Percentiles rank a stretch among this genome's conserved stretches.
Evolutionary conservation across 2,329 filamentous ascomycete genomes (phyloP).

Genomic region (Didymella keratinophila): DNA sequence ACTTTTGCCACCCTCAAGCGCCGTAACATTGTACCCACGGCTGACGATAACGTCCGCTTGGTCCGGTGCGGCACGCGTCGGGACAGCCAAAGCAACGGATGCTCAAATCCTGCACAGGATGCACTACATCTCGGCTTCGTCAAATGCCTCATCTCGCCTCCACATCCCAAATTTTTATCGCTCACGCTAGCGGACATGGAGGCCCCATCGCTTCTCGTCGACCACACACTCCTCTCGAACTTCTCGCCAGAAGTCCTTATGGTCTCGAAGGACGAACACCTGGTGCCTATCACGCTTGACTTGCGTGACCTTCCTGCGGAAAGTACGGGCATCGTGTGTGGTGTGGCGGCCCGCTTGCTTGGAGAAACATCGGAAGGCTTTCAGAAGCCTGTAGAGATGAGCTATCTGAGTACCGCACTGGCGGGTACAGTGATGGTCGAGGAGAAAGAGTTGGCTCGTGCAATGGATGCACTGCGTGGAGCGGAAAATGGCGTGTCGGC

Average conservation of each 20-base stretch:
- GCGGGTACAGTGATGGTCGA: conserved; percentile 89
- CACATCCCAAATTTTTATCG: conserved; percentile 73
- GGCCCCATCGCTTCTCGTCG: conserved; percentile 75
- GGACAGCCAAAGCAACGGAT: conserved; percentile 45
- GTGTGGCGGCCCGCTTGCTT: conserved; percentile 83
- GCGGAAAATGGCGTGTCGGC: conserved; percentile 41
- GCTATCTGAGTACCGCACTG: conserved; percentile 86
- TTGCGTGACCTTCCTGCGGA: conserved; percentile 81
- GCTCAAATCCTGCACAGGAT: conserved; percentile 50
- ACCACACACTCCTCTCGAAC: conserved; percentile 70
- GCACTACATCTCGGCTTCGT: conserved; percentile 58
- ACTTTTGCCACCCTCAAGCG: conserved; percentile 87
- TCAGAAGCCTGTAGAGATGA: conserved; percentile 72
- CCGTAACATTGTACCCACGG: conserved; percentile 75
- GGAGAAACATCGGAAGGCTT: conserved; percentile 65
- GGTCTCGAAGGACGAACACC: conserved; percentile 73
- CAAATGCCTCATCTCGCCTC: conserved; percentile 56
- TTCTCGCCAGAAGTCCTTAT: conserved; percentile 71
- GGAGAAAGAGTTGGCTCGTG: conserved; percentile 75
- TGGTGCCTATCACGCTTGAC: conserved; percentile 89
- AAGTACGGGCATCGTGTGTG: conserved; percentile 93
- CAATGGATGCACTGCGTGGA: conserved; percentile 71
- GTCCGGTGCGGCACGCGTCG: conserved; percentile 80
- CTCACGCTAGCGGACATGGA: conserved; percentile 77
- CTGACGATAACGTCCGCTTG: conserved; percentile 73